A percentile compares a stretch with the other conserved stretches of the same genome.
Evolutionary conservation across 306 rosid species (phyloP).

Genomic region (Nissolia schottii): DNA sequence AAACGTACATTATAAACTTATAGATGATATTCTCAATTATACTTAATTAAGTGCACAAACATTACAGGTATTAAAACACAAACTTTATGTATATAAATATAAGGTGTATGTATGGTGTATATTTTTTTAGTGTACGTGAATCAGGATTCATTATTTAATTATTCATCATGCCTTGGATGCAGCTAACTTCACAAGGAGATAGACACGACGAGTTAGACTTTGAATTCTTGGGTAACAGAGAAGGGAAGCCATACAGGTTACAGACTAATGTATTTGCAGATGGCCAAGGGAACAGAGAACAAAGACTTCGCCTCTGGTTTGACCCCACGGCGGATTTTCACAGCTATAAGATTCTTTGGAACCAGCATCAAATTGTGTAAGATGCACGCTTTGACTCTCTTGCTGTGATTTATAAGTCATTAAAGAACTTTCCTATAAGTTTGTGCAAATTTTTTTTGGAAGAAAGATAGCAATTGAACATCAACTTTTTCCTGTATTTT

Average conservation of each 20-base stretch:
- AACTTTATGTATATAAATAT: no score
- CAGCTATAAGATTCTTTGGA: constrained; percentile 48
- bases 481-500: background rate
- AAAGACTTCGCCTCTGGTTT: constrained; percentile 55
- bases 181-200: constrained; percentile 38
- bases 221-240: constrained; percentile 57
- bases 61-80: no score
- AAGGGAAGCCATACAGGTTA: constrained; percentile 37
- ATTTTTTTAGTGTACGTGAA: no score
- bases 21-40: no score
- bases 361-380: constrained; percentile 60
- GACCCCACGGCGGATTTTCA: constrained; percentile 49
- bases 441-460: no score
- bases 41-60: no score
- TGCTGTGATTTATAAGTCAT: no score
- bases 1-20: no score
- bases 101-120: no score
- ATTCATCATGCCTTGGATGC: no score
- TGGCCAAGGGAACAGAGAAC: constrained; percentile 52
- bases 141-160: no score
- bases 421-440: no score
- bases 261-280: constrained; percentile 56
- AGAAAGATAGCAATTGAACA: background rate
- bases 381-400: background rate
- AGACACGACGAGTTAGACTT: constrained; percentile 54